These are phyloP conservation scores for Coprinopsis strossmayeri DNA, from an alignment of 768 basidiomycete species.

Conservation along the genomic window DNA sequence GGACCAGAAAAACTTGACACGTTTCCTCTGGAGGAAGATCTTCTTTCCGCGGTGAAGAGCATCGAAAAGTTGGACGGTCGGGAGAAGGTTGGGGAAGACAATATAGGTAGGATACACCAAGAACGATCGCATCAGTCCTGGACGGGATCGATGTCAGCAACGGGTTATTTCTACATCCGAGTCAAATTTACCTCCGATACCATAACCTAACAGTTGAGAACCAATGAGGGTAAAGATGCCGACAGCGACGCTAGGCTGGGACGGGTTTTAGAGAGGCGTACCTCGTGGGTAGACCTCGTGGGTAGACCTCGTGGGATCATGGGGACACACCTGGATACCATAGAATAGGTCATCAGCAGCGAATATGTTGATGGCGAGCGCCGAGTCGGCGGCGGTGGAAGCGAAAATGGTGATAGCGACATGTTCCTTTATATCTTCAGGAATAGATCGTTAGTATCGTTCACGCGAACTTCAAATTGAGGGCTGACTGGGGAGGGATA, in stretches of 20 bases:
- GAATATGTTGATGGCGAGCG: constrained; percentile 53
- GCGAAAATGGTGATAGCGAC: constrained; percentile 58
- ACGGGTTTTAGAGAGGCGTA: neutral
- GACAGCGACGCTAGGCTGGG: constrained; percentile 31
- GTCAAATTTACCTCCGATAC: constrained; percentile 24
- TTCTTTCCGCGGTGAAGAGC: constrained; percentile 40
- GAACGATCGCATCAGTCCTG: constrained; percentile 39
- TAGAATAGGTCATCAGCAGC: constrained; percentile 48
- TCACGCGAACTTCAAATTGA: too few species aligned
- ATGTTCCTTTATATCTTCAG: constrained; percentile 46
- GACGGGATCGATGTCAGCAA: neutral
- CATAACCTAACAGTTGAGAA: constrained; percentile 36
- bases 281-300: too few species aligned
- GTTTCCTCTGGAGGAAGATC: constrained; percentile 40
- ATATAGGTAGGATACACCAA: constrained; percentile 47
- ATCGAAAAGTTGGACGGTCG: constrained; percentile 32
- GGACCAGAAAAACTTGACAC: constrained; percentile 52
- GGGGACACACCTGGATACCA: constrained; percentile 26
- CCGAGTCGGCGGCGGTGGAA: constrained; percentile 51
- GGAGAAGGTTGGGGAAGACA: constrained; percentile 35
- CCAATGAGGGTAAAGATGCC: constrained; percentile 38
- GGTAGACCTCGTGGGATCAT: neutral
- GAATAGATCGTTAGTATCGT: neutral
- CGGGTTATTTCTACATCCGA: constrained; percentile 1
- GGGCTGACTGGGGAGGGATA: neutral